phyloP scores from a whole-genome alignment of 768 basidiomycete genomes.

The Boletus edulis region DNA sequence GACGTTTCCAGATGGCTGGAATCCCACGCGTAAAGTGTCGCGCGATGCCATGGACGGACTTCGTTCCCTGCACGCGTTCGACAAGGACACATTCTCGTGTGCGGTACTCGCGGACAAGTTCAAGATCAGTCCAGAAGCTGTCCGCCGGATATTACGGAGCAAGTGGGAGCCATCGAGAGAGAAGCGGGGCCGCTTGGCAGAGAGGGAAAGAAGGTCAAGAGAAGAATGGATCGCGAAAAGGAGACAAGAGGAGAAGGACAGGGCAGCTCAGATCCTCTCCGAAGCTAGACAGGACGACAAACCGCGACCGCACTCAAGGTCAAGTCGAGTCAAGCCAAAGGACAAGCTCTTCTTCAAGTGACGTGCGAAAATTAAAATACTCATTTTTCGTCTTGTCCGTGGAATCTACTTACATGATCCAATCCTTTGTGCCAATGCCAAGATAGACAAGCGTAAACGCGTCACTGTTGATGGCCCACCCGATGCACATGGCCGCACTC shows the following conservation, averaged over 20 bases:
- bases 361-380: constrained; percentile 11
- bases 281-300: constrained; percentile 16
- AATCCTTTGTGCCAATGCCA: not conserved
- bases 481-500: not conserved
- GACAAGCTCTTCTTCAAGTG: constrained; percentile 45
- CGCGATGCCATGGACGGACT: constrained; percentile 83
- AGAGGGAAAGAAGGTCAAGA: constrained; percentile 48
- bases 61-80: constrained; percentile 59
- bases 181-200: constrained; percentile 46
- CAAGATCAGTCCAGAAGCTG: constrained; percentile 77
- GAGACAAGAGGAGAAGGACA: constrained; percentile 42
- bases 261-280: constrained; percentile 34
- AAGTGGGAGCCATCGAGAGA: constrained; percentile 63
- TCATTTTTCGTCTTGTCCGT: not conserved
- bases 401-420: not conserved
- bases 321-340: constrained; percentile 26
- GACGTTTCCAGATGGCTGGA: constrained; percentile 67
- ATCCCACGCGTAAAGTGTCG: constrained; percentile 76
- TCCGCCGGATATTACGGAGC: constrained; percentile 75
- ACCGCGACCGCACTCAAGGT: constrained; percentile 7
- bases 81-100: constrained; percentile 64
- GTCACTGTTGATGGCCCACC: not conserved
- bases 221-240: constrained; percentile 37
- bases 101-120: constrained; percentile 73
- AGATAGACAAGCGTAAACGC: constrained; percentile 6